Percentiles rank a stretch among this genome's conserved stretches.
These are phyloP conservation scores for Phalaenopsis hybrid DNA, from an alignment of 116 monocot genomes.

Conservation along the genomic window DNA sequence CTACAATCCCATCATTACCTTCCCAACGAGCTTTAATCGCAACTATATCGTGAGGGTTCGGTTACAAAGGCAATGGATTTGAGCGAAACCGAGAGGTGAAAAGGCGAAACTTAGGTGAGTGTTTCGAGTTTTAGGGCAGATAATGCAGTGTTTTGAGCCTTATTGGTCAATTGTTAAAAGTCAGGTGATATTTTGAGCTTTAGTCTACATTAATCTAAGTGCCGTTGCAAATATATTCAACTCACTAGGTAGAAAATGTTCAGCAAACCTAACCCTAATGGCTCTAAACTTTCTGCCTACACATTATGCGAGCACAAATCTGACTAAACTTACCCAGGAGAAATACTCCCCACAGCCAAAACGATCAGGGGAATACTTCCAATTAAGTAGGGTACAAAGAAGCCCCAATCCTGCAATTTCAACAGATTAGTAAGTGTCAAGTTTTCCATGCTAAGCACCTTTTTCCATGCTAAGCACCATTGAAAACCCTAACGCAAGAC, in stretches of 20 bases:
- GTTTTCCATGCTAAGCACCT: neutral
- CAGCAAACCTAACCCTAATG: neutral
- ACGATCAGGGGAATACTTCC: constrained; percentile 91
- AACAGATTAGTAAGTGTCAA: constrained; percentile 5
- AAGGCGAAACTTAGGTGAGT: too few relatives aligned
- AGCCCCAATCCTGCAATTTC: constrained; percentile 83
- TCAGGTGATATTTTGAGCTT: too few relatives aligned
- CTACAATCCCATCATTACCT: too few relatives aligned
- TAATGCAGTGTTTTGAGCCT: too few relatives aligned
- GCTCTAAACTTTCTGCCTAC: neutral
- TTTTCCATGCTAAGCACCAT: neutral
- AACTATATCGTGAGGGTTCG: too few relatives aligned
- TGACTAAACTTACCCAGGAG: constrained; percentile 67
- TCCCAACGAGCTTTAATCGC: too few relatives aligned
- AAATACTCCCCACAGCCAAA: constrained; percentile 86
- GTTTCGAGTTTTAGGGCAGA: too few relatives aligned
- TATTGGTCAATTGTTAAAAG: too few relatives aligned
- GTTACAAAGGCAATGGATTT: too few relatives aligned
- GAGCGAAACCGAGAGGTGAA: too few relatives aligned
- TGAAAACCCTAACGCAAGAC: too few relatives aligned
- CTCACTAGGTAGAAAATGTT: neutral
- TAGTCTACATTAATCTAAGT: neutral
- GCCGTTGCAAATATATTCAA: neutral
- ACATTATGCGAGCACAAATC: neutral
- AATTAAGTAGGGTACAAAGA: constrained; percentile 88